Base-by-base conservation (phyloP, 495 filamentous ascomycete genomes). In the Tuber borchii region DNA sequence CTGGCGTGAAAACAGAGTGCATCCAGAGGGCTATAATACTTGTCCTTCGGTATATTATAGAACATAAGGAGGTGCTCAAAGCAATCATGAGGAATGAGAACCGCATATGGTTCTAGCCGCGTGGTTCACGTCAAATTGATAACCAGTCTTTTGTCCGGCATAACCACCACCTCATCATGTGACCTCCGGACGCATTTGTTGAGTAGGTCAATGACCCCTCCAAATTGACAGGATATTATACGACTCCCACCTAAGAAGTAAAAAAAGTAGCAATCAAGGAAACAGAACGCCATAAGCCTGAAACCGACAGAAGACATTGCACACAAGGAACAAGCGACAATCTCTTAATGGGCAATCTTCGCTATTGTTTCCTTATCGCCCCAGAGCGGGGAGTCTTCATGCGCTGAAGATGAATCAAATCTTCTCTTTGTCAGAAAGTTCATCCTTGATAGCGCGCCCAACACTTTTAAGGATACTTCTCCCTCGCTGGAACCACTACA, bases 71-170 rank as follows among this genome's bases (percentile, higher is more conserved):
- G 70, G 95, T 91, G 0, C 87, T 97, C 51, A 93, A 92, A 71
- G 92, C 97, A 80, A 90, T 97, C 81, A 97, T 99, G 93, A 87
- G 91, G 73, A 91, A 91, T 48, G 95, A 98, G 80, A 97, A 98
- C 80, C 88, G 90, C 73, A 84, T 89, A 31, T 90, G 87, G 81
- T 91, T 97, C 75, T 87, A 92, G 74, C 84, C 85, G 14, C 82
- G 83, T 42, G 78, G 80, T 20, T 80, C 81, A 42, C 90, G 93
- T 69, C 88, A 88, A 12, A 88, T 90, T 20, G 95, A 97, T 78
- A 89, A 90, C 9, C 86, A 89, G 22, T 86, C 85, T 26, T 98
- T 92, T 83, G 87, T 93, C 42, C 90, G 93, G 56, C 88, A 90
- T 69, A 88, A 95, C 83, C 92, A 93, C 73, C 92, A 97, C 78